phyloP scores from a whole-genome alignment of 148 eudicot species.

The Gaultheria prostrata region DNA sequence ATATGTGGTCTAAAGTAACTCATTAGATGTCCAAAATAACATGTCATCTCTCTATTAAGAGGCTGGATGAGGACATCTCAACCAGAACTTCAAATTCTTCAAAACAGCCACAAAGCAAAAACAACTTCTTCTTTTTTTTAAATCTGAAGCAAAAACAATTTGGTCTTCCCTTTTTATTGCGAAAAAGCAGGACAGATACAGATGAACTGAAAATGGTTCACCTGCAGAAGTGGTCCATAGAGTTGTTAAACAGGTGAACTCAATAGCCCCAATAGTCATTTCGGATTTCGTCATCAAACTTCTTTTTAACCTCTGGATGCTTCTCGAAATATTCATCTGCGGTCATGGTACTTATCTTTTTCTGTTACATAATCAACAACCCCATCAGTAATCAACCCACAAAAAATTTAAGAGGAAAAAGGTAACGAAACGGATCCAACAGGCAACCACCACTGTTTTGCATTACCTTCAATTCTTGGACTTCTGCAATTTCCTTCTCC shows the following conservation, averaged over 20 bases:
- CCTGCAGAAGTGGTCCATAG: slow-evolving; percentile 9
- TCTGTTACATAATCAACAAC: slow-evolving; percentile 34
- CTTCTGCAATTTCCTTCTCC: slow-evolving; percentile 88
- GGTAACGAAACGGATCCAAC: neutral
- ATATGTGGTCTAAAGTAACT: neutral
- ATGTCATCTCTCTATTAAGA: neutral
- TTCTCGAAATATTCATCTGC: slow-evolving; percentile 97
- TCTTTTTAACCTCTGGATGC: slow-evolving; percentile 95
- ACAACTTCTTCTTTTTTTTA: too few relatives aligned
- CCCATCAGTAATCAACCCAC: neutral
- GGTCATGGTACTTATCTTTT: slow-evolving; percentile 93
- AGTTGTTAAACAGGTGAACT: slow-evolving; percentile 15
- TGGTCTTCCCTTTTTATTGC: slow-evolving; percentile 17
- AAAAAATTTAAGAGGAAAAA: neutral
- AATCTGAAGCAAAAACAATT: neutral
- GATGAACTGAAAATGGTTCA: slow-evolving; percentile 14
- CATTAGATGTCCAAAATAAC: neutral
- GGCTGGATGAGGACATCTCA: slow-evolving; percentile 5
- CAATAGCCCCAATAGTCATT: slow-evolving; percentile 94
- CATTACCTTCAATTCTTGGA: slow-evolving; percentile 89
- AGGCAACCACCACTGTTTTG: neutral
- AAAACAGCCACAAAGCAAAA: neutral
- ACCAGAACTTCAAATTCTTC: slow-evolving; percentile 3
- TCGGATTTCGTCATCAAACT: slow-evolving; percentile 95
- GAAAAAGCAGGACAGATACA: slow-evolving; percentile 10